Evolutionary conservation across 179 eudicot genomes (phyloP).

Genomic region (Actinidia polygama): DNA sequence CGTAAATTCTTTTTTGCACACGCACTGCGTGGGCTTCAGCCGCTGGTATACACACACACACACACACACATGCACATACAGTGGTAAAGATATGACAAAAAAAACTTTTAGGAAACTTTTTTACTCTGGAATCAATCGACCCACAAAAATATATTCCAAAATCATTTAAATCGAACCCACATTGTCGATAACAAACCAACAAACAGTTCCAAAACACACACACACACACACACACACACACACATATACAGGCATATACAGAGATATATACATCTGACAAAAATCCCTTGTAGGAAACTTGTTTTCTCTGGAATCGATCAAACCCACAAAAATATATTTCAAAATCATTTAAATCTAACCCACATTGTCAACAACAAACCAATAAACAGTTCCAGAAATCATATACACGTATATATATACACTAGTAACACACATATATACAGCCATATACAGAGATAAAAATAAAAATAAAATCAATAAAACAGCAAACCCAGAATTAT

Average conservation of each 20-base stretch:
- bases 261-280: background rate
- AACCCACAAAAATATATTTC: background rate
- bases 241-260: background rate
- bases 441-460: background rate
- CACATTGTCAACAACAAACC: background rate
- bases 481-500: background rate
- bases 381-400: background rate
- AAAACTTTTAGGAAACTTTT: background rate
- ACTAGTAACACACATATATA: background rate
- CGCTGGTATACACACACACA: no score
- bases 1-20: no score
- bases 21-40: no score
- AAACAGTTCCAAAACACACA: no score
- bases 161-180: background rate
- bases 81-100: background rate
- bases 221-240: no score
- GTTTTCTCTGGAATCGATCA: background rate
- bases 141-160: background rate
- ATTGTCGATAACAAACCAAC: constrained; percentile 2
- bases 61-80: background rate
- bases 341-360: background rate
- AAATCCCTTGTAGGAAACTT: background rate
- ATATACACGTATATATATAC: background rate
- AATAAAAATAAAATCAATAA: no score
- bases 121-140: background rate